phyloP scores from a whole-genome alignment of 306 rosid genomes.

The Glycine latifolia region DNA sequence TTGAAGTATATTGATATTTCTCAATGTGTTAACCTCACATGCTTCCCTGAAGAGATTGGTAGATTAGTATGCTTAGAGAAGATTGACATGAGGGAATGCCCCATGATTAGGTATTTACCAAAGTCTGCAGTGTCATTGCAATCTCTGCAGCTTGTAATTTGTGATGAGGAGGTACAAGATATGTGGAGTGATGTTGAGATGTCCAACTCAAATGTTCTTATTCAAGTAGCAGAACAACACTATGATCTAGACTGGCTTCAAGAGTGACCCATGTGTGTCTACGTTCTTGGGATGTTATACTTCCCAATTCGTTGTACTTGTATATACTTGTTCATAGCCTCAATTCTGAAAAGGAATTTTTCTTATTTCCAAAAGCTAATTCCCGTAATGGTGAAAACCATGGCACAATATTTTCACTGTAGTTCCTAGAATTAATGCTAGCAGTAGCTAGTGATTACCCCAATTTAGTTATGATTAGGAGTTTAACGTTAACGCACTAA shows the following conservation, averaged over 20 bases:
- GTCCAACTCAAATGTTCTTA: constrained; percentile 56
- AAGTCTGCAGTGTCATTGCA: constrained; percentile 59
- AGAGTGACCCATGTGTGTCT: constrained; percentile 48
- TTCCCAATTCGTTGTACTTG: constrained; percentile 47
- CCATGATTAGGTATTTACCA: constrained; percentile 61
- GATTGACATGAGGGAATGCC: constrained; percentile 95
- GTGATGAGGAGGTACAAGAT: constrained; percentile 81
- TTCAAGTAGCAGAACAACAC: constrained; percentile 71
- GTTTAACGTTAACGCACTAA: too few relatives aligned
- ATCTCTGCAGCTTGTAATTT: constrained; percentile 67
- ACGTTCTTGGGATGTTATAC: constrained; percentile 20
- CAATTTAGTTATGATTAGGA: neutral
- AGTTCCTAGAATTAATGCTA: neutral
- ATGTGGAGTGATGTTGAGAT: constrained; percentile 67
- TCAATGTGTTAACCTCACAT: constrained; percentile 68
- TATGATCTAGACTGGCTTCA: constrained; percentile 81
- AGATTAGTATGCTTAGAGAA: constrained; percentile 67
- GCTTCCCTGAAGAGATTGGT: constrained; percentile 68
- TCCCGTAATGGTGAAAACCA: neutral
- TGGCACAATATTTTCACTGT: constrained; percentile 23
- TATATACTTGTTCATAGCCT: constrained; percentile 47
- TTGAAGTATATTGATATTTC: constrained; percentile 80
- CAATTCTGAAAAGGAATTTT: constrained; percentile 25
- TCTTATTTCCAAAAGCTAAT: constrained; percentile 1
- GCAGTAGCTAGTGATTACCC: too few relatives aligned